Base-by-base conservation (phyloP, 768 basidiomycete genomes). In the Boletus bicolor region DNA sequence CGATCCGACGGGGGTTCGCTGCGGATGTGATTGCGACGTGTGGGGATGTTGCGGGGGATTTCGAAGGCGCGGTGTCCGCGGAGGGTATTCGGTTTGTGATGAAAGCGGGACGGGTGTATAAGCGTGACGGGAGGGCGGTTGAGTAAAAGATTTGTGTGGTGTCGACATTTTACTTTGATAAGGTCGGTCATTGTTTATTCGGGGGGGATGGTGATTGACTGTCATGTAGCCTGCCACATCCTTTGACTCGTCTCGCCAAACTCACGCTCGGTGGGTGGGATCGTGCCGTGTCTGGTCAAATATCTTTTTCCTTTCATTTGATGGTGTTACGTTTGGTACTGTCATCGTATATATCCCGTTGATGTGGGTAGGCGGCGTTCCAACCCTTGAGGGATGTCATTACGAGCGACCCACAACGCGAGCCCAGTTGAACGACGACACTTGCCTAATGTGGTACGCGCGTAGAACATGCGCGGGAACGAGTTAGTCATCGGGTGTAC, bases 91-190 rank as follows among this genome's bases (percentile, higher is more conserved):
- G 63, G 32, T 82, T 84, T 62, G 82, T 85, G 41, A 83, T 84
- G 82, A 85, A 85, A 60, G 77, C 71, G 1, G 85, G 82, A 12
- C 70, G 62, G 52, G 71, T 82, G 15, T 78, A 74, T 55, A 79
- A 81, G 62, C 62, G 60, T 44, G 71, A 73, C 37, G 78, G 79
- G 21, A 34, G 38, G 28, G 49, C 49, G 19, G 48, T 64, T 17
- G 56, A 59, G 43, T 48, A n/a, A 24, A 24, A 24, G 21, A 24
- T 24, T 1, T 24, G 21, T 24, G 21, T 24, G 21, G 21, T 24
- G 21, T 24, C 21, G 28, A 28, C 6, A 28, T 28, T 28, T 28
- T 28, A 6, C 28, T 28, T 28, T 28, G 28, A 24, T 24, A 24
- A 24, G 21, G 21, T 24, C 21, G 21, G 21, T 3, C 21, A 3